Percentiles rank a stretch among this genome's conserved stretches.
Conservation (phyloP, 106 monocot species). For the Amphibolis antarctica region DNA sequence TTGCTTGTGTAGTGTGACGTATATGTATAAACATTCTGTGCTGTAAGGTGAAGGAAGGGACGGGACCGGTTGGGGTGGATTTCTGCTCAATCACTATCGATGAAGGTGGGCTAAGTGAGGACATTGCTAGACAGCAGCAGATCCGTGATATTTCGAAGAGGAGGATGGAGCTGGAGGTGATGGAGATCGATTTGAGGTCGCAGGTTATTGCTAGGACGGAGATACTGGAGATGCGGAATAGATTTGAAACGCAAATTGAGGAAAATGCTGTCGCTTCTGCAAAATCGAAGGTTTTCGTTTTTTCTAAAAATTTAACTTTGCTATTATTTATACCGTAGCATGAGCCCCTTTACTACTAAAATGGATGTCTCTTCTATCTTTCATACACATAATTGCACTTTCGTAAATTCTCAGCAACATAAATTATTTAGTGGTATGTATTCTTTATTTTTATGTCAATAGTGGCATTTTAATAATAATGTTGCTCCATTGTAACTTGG, state of each 20-base stretch:
- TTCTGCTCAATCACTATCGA: constrained; percentile 27
- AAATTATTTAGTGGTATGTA: too few species aligned
- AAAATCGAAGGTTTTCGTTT: constrained; percentile 51
- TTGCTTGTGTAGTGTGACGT: neutral
- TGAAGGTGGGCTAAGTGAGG: neutral
- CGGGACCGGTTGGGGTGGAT: constrained; percentile 8
- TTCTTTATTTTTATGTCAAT: too few species aligned
- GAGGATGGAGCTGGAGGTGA: constrained; percentile 26
- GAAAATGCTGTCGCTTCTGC: constrained; percentile 21
- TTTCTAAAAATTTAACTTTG: too few species aligned
- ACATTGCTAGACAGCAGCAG: constrained; percentile 9
- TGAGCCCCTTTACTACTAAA: too few species aligned
- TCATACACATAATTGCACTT: too few species aligned
- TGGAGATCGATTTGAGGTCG: constrained; percentile 29
- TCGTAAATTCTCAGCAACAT: too few species aligned
- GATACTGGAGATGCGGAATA: constrained; percentile 17
- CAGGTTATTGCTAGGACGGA: constrained; percentile 21
- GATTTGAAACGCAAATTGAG: constrained; percentile 20
- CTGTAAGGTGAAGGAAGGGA: constrained; percentile 22
- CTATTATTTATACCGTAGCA: too few species aligned
- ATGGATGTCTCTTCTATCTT: too few species aligned
- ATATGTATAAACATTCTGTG: too few species aligned
- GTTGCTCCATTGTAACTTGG: too few species aligned
- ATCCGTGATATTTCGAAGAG: constrained; percentile 11
- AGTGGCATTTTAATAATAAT: too few species aligned